These are phyloP conservation scores for Pythium folliculosum DNA, from an alignment of 352 stramenopile genomes.

Conservation along the genomic window DNA sequence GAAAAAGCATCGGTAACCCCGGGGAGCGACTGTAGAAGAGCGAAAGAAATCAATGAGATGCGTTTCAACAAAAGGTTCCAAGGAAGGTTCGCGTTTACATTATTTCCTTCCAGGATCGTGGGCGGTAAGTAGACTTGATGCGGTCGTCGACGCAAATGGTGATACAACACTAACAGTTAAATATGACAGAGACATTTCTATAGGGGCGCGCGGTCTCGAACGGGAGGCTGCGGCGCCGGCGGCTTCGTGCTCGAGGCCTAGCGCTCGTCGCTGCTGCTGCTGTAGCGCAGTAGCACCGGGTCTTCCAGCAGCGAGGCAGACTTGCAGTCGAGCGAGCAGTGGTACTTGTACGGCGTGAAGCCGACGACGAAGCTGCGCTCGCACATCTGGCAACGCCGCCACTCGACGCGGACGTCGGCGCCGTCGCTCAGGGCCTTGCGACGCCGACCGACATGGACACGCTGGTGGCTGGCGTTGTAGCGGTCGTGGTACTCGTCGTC, in stretches of 20 bases:
- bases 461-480: neutral
- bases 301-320: slow-evolving; percentile 56
- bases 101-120: no score
- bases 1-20: neutral
- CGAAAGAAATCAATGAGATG: no score
- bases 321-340: slow-evolving; percentile 82
- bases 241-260: neutral
- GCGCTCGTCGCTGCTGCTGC: slow-evolving; percentile 1
- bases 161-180: neutral
- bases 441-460: slow-evolving; percentile 14
- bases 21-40: no score
- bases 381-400: slow-evolving; percentile 59
- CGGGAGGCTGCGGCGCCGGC: no score
- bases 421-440: slow-evolving; percentile 60
- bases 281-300: slow-evolving; percentile 15
- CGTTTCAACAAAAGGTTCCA: no score
- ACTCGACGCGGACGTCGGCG: slow-evolving; percentile 30
- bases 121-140: no score
- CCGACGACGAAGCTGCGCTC: slow-evolving; percentile 54
- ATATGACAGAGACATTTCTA: neutral
- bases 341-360: slow-evolving; percentile 55
- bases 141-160: no score
- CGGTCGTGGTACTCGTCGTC: neutral
- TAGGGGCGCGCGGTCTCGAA: no score
- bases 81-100: no score